Conservation (phyloP, 768 basidiomycete genomes). For the Leccinum incarnatum region DNA sequence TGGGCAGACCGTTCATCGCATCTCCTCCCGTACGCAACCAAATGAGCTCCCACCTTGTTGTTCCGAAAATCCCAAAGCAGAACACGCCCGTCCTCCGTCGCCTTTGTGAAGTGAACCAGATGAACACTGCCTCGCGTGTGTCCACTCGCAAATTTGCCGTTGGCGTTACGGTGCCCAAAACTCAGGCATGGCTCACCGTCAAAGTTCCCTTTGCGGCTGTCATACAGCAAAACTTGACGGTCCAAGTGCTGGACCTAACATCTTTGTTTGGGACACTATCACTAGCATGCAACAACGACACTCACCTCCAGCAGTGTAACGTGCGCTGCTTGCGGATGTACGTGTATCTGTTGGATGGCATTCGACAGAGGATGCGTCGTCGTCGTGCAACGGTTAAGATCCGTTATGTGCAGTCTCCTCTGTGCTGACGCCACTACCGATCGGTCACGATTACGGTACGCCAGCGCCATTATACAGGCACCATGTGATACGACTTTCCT, state of each 20-base stretch:
- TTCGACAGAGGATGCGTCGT: conserved; percentile 36
- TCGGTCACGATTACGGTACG: conserved; percentile 34
- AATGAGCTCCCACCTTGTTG: conserved; percentile 35
- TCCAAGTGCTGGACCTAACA: conserved; percentile 48
- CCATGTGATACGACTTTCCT: conserved; percentile 31
- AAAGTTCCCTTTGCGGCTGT: conserved; percentile 41
- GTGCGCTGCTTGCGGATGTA: conserved; percentile 41
- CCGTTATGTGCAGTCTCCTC: conserved; percentile 34
- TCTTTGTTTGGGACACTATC: conserved; percentile 13
- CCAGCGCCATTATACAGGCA: conserved; percentile 36
- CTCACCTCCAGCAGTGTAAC: conserved; percentile 49
- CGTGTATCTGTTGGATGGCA: conserved; percentile 43
- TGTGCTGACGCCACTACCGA: conserved; percentile 38
- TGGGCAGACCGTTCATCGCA: conserved; percentile 19
- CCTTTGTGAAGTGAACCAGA: conserved; percentile 44
- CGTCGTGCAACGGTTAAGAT: conserved; percentile 36
- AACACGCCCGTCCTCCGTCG: conserved; percentile 43
- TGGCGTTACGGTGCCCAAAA: conserved; percentile 41
- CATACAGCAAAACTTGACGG: conserved; percentile 49
- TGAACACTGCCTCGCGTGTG: conserved; percentile 40
- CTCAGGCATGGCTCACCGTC: conserved; percentile 38
- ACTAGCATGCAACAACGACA: conserved; percentile 14
- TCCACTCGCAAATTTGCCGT: conserved; percentile 22
- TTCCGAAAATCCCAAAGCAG: conserved; percentile 52
- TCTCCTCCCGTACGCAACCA: conserved; percentile 11